These are phyloP conservation scores for Pilatotrama ljubarskyi DNA, from an alignment of 768 basidiomycete species.

Conservation along the genomic window DNA sequence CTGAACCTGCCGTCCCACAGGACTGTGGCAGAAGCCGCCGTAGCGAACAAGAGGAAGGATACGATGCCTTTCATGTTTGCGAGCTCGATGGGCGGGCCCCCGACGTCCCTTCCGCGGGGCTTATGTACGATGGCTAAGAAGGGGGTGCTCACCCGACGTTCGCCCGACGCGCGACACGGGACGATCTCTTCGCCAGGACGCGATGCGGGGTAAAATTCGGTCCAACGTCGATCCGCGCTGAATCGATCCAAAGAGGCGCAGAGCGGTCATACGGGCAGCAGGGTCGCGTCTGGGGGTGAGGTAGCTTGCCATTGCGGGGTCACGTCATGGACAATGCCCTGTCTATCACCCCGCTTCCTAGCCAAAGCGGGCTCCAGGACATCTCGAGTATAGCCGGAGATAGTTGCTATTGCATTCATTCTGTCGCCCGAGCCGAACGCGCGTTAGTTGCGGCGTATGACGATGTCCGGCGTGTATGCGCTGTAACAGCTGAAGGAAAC, in stretches of 20 bases:
- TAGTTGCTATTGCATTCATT: no score
- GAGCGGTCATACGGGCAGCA: conserved; percentile 5
- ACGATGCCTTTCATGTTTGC: conserved; percentile 20
- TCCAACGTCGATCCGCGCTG: conserved; percentile 23
- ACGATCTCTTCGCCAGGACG: background rate
- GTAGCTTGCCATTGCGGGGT: background rate
- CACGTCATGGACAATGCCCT: background rate
- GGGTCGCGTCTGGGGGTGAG: background rate
- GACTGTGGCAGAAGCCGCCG: conserved; percentile 29
- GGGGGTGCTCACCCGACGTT: conserved; percentile 13
- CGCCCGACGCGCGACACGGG: conserved; percentile 14
- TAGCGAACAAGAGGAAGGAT: conserved; percentile 16
- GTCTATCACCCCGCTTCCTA: background rate
- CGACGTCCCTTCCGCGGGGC: background rate
- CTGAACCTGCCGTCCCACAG: conserved; percentile 34
- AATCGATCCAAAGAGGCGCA: background rate
- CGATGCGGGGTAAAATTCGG: conserved; percentile 21
- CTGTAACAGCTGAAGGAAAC: background rate
- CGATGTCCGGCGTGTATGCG: background rate
- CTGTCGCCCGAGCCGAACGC: no score
- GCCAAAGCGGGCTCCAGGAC: background rate
- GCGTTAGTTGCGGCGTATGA: background rate
- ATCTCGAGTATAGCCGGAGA: background rate
- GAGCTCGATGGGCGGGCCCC: background rate
- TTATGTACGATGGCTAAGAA: conserved; percentile 4